phyloP scores from a whole-genome alignment of 2,329 filamentous ascomycete species.

The Didymella glomerata region DNA sequence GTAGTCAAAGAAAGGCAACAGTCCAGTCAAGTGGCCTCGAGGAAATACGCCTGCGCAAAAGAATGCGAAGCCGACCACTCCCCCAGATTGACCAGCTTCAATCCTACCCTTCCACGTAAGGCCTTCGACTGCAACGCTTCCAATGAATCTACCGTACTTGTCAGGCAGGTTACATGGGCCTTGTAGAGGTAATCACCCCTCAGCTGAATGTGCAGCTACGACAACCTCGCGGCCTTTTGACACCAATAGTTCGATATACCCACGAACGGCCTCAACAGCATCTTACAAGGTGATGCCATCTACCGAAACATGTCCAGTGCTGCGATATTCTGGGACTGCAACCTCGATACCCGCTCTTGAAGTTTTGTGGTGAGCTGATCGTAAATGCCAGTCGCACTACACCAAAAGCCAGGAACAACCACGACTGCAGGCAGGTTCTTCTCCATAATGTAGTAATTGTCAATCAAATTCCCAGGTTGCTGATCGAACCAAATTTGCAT shows the following conservation, averaged over 20 bases:
- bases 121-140: background rate
- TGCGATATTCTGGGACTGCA: background rate
- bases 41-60: background rate
- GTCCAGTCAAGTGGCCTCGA: background rate
- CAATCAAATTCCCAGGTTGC: background rate
- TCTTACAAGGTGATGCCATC: background rate
- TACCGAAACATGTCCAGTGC: background rate
- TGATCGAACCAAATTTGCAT: background rate
- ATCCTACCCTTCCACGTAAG: background rate
- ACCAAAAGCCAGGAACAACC: background rate
- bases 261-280: background rate
- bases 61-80: background rate
- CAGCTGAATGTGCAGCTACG: background rate
- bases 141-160: background rate
- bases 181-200: background rate
- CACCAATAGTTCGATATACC: background rate
- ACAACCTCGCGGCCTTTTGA: background rate
- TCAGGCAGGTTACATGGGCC: background rate
- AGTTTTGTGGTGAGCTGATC: background rate
- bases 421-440: background rate
- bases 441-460: background rate
- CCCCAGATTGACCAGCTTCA: background rate
- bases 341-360: background rate
- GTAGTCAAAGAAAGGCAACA: background rate
- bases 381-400: background rate